Evolutionary conservation across 2,329 filamentous ascomycete genomes (phyloP), one percentile per base, ranked within the genome.

Genomic region (Colletotrichum magnum): DNA sequence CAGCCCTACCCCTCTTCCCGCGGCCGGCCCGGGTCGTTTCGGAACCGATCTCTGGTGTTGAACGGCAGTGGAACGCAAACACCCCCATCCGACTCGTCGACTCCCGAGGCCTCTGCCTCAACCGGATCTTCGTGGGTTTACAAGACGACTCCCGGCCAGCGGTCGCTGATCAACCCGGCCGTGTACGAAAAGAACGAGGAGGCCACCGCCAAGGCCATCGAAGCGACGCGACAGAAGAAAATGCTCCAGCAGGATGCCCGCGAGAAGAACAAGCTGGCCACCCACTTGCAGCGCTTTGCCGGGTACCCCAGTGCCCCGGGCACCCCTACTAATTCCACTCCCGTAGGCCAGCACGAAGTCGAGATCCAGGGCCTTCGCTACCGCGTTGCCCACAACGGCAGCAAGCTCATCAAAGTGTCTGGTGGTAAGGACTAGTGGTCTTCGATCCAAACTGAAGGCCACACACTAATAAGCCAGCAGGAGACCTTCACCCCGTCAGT

Each of bases 81-180:
- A 26, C 67, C 73, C 62, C 75, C 71, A 70, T 75, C 72, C 63
- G 72, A 72, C 10, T 71, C 68, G 59, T 72, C 74, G 16, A 66
- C 56, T 2, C 56, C 67, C 36, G 74, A 75, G 36, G 68, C 66
- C 16, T 75, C 75, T 48, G 75, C 79, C 9, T 65, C 79, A 10
- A 77, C 79, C 9, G 79, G 80, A 28, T 77, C 82, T 3, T 79
- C 88, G 3, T 95, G 92, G 89, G 88, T 96, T 50, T 88, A 90
- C 6, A 93, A 91, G 77, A 69, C 54, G 7, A 91, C 86, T 58
- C 93, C 93, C 77, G 91, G 92, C 58, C 93, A 95, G 77, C 88
- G 93, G 77, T 93, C 97, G 78, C 83, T 97, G 48, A 96, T 97
- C 80, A 97, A 95, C 77, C 89, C 91, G 21, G 88, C 89, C 16